Base-by-base conservation (phyloP, 345 rosid species). In the Hibiscus syriacus region DNA sequence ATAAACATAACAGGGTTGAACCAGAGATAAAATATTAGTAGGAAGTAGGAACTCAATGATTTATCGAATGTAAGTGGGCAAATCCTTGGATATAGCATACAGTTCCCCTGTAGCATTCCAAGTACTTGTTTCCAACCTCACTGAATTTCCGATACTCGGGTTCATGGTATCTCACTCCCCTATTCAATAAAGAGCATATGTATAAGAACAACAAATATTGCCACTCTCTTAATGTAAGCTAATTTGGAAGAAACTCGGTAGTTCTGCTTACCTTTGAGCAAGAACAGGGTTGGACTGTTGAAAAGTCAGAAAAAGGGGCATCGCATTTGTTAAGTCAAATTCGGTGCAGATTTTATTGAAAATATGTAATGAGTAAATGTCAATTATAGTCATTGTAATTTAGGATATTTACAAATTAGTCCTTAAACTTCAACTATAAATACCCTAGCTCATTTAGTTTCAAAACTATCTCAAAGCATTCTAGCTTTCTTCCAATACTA, bases 251-350 rank as follows among this genome's bases (percentile, higher is more conserved):
- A 25, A 59, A 38, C 22, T 54, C 3, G 32, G 64, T 9, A 69
- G 2, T 46, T 46, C 32, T 38, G 74, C 88, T 79, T 82, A 90
- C 98, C 80, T 84, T 75, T 71, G 80, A 66, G 87, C 82, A 72
- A 90, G 84, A 60, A 90, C 97, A 23, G 94, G 98, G 66, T 97
- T n/a, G n/a, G n/a, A n/a, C n/a, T n/a, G n/a, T n/a, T n/a, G n/a
- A n/a, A n/a, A n/a, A n/a, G n/a, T n/a, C n/a, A n/a, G n/a, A n/a
- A n/a, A n/a, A n/a, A n/a, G n/a, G n/a, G n/a, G n/a, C n/a, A n/a
- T n/a, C n/a, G n/a, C n/a, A n/a, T n/a, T n/a, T n/a, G n/a, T n/a
- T n/a, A n/a, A n/a, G n/a, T n/a, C n/a, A n/a, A n/a, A n/a, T n/a
- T n/a, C n/a, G n/a, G n/a, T n/a, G n/a, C n/a, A n/a, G n/a, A n/a